Conservation (phyloP, 495 filamentous ascomycete species). For the Neurospora discreta region DNA sequence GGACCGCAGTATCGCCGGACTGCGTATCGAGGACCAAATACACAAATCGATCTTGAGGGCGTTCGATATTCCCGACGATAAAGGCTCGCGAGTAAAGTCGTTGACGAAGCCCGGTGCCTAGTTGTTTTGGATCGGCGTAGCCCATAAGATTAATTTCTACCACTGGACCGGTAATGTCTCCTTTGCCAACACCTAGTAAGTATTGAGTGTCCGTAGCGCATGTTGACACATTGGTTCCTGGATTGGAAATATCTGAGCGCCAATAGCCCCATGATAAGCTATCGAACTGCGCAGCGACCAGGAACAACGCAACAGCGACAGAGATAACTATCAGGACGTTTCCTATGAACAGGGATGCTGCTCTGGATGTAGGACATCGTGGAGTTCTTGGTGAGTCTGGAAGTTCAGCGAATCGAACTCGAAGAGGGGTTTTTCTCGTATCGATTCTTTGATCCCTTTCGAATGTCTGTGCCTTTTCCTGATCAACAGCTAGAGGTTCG, state of each 20-base stretch:
- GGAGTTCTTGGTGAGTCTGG: neutral
- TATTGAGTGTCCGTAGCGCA: constrained; percentile 33
- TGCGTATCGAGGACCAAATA: constrained; percentile 85
- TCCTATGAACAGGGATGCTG: neutral
- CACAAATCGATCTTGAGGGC: constrained; percentile 62
- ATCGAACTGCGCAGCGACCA: neutral
- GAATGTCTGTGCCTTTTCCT: neutral
- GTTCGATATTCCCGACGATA: constrained; percentile 61
- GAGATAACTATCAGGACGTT: neutral
- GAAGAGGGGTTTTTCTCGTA: neutral
- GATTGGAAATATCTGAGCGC: neutral
- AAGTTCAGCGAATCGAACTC: neutral
- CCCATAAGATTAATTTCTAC: constrained; percentile 89
- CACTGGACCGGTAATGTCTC: constrained; percentile 92
- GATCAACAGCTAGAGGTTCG: neutral
- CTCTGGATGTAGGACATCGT: neutral
- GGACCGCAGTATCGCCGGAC: constrained; percentile 81
- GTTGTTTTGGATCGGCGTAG: constrained; percentile 78
- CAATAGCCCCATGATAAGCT: neutral
- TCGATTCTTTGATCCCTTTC: neutral
- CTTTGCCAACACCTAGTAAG: constrained; percentile 83
- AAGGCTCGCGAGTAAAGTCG: constrained; percentile 85
- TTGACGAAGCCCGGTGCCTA: constrained; percentile 82
- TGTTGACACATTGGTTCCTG: neutral
- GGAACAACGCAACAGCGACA: neutral